These are phyloP conservation scores for Chiua virens DNA, from an alignment of 768 basidiomycete species.

Conservation along the genomic window DNA sequence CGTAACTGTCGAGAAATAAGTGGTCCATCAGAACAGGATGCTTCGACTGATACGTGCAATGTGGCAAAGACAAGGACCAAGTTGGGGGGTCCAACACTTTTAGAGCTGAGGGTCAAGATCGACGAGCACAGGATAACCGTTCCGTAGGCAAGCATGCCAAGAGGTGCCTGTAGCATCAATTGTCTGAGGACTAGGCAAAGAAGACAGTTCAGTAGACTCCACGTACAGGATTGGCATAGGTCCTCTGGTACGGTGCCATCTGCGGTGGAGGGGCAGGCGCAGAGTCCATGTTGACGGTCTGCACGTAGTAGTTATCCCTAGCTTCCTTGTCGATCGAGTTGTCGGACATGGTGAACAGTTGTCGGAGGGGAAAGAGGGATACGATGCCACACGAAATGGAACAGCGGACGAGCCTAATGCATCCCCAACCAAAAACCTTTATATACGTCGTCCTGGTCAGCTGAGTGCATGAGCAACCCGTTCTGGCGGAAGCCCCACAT, in stretches of 20 bases:
- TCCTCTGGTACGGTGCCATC: conserved; percentile 28
- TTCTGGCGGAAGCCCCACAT: neutral
- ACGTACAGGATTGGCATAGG: conserved; percentile 26
- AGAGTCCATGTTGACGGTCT: conserved; percentile 23
- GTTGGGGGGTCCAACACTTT: conserved; percentile 19
- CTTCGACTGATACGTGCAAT: conserved; percentile 16
- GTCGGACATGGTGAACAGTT: conserved; percentile 16
- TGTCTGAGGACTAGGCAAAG: neutral
- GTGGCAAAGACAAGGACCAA: conserved; percentile 29
- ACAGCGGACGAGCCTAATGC: neutral
- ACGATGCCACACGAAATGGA: neutral
- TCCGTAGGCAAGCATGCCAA: conserved; percentile 31
- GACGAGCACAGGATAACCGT: conserved; percentile 32
- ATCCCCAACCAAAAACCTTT: conserved; percentile 7
- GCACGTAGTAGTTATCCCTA: conserved; percentile 27
- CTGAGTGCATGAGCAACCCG: neutral
- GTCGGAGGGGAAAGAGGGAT: neutral
- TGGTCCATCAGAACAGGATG: neutral
- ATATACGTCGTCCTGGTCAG: conserved; percentile 9
- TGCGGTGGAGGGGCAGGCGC: conserved; percentile 11
- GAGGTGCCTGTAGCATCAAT: conserved; percentile 18
- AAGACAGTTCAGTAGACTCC: neutral
- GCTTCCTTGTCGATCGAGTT: conserved; percentile 23
- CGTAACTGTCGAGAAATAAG: conserved; percentile 22
- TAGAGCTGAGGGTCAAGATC: conserved; percentile 23